phyloP scores from a whole-genome alignment of 441 rosid species.

The Eugenia klotzschiana region DNA sequence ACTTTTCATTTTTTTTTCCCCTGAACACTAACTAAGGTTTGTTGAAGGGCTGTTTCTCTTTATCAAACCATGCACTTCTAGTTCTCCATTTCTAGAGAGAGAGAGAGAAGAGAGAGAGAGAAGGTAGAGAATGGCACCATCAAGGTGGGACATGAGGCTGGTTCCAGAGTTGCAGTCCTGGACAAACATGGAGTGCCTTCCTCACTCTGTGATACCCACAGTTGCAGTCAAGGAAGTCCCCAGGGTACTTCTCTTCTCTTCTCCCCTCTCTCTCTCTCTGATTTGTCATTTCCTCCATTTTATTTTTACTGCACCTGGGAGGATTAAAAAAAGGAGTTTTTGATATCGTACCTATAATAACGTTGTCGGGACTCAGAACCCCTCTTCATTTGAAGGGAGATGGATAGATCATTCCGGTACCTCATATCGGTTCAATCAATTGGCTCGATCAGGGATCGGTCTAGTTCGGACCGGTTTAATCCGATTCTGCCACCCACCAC shows the following conservation, averaged over 20 bases:
- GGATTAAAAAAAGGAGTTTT: not conserved
- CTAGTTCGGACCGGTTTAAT: not conserved
- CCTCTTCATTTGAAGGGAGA: not conserved
- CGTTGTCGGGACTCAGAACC: not conserved
- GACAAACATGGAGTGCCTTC: slow-evolving; percentile 3
- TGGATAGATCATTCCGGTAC: not conserved
- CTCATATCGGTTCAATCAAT: not conserved
- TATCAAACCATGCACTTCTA: not conserved
- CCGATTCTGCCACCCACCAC: not conserved
- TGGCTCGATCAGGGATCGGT: not conserved
- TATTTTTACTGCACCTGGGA: not conserved
- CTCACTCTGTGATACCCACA: not conserved
- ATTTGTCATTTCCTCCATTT: not conserved
- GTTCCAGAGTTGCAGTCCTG: not conserved
- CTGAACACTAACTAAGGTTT: not conserved
- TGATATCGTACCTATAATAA: not conserved
- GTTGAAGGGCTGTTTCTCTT: not conserved
- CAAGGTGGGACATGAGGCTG: slow-evolving; percentile 4
- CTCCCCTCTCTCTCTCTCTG: no score
- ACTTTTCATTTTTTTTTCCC: not conserved
- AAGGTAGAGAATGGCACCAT: not conserved
- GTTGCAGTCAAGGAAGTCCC: not conserved
- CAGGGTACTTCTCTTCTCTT: not conserved
- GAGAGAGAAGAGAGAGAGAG: not conserved
- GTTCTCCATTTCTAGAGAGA: not conserved